Percentiles rank a stretch among this genome's conserved stretches.
These are phyloP conservation scores for Lupinus albus DNA, from an alignment of 306 rosid genomes.

Conservation along the genomic window DNA sequence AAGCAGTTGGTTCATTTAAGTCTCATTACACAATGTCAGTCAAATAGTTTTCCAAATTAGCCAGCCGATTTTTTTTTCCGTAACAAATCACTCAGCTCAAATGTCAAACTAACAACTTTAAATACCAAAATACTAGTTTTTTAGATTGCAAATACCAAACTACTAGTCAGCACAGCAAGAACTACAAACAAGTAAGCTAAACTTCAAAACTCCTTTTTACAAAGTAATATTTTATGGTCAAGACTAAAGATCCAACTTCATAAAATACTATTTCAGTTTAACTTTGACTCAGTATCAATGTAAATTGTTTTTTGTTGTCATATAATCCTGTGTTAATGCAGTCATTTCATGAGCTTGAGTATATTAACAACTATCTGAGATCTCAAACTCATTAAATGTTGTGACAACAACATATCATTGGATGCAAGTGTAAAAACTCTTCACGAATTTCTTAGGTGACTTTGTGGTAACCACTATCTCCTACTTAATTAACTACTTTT, in stretches of 20 bases:
- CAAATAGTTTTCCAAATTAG: neutral
- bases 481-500: too few relatives aligned
- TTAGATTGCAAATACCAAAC: slow-evolving; percentile 2
- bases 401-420: too few relatives aligned
- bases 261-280: neutral
- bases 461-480: too few relatives aligned
- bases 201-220: neutral
- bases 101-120: slow-evolving; percentile 11
- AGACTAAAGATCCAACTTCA: neutral
- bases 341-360: too few relatives aligned
- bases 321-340: too few relatives aligned
- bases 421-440: too few relatives aligned
- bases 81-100: slow-evolving; percentile 19
- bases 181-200: neutral
- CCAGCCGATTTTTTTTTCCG: slow-evolving; percentile 2
- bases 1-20: neutral
- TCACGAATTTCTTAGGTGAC: too few relatives aligned
- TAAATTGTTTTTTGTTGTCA: too few relatives aligned
- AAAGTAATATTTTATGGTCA: neutral
- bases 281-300: too few relatives aligned
- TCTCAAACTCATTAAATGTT: too few relatives aligned
- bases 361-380: too few relatives aligned
- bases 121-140: too few relatives aligned
- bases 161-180: slow-evolving; percentile 1
- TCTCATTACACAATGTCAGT: neutral